Percentiles rank a stretch among this genome's conserved stretches.
Evolutionary conservation across 2,329 filamentous ascomycete species (phyloP).

Genomic region (Curvularia lunata): DNA sequence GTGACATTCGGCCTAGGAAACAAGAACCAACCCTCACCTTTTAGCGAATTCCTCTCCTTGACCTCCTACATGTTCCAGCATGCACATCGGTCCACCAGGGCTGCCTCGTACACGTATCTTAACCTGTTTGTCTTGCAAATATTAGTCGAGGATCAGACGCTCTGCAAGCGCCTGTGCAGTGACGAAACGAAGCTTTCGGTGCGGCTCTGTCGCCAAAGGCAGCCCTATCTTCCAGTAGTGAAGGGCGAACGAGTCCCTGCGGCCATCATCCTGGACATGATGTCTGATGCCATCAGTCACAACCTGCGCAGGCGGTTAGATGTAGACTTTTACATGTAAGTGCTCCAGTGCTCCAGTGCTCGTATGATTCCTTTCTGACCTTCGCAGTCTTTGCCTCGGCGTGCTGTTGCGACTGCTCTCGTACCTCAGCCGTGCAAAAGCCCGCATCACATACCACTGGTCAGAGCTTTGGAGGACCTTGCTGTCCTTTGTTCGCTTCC

Average conservation of each 20-base stretch:
- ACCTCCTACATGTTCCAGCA: conserved; percentile 94
- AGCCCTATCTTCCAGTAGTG: conserved; percentile 80
- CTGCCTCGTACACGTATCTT: conserved; percentile 82
- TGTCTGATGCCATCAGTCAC: conserved; percentile 91
- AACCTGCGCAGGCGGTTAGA: conserved; percentile 88
- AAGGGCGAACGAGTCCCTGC: conserved; percentile 75
- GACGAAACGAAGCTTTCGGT: conserved; percentile 76
- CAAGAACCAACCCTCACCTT: conserved; percentile 72
- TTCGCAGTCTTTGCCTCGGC: conserved; percentile 71
- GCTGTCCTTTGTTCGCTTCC: conserved; percentile 85
- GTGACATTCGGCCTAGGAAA: conserved; percentile 67
- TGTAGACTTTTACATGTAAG: conserved; percentile 76
- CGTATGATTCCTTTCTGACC: not conserved
- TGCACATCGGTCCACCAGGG: conserved; percentile 80
- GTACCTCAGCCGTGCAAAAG: conserved; percentile 81
- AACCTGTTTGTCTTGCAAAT: conserved; percentile 85
- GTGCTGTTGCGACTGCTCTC: conserved; percentile 84
- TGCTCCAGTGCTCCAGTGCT: not conserved
- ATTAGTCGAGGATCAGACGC: conserved; percentile 80
- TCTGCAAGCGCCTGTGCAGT: conserved; percentile 84
- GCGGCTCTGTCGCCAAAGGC: conserved; percentile 85
- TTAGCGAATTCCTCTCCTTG: conserved; percentile 83
- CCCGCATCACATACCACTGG: conserved; percentile 89
- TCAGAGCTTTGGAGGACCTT: conserved; percentile 91
- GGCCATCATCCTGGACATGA: conserved; percentile 79